phyloP scores from a whole-genome alignment of 2,329 filamentous ascomycete genomes.

The Pseudogymnoascus sp. region DNA sequence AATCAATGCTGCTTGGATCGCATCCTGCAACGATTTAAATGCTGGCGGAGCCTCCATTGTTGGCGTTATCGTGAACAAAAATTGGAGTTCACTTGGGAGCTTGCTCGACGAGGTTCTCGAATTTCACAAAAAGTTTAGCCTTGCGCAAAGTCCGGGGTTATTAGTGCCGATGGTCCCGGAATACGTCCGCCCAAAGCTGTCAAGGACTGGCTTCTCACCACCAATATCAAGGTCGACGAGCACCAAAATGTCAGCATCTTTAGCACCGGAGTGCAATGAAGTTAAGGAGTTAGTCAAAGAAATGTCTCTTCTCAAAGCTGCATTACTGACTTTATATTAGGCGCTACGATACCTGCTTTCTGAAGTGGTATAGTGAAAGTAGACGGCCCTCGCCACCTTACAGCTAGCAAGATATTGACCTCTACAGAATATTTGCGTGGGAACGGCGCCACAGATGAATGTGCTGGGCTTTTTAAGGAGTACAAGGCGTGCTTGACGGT shows the following conservation, averaged over 20 bases:
- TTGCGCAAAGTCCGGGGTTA: constrained; percentile 7
- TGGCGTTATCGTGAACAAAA: constrained; percentile 7
- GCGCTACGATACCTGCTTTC: constrained; percentile 91
- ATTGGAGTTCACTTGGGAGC: not conserved
- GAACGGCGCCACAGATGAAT: constrained; percentile 73
- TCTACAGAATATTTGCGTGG: constrained; percentile 80
- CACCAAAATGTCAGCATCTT: constrained; percentile 74
- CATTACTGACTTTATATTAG: constrained; percentile 35
- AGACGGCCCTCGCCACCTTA: constrained; percentile 28
- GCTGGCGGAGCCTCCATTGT: constrained; percentile 56
- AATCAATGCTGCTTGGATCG: constrained; percentile 65
- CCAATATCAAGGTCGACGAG: not conserved
- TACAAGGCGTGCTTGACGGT: constrained; percentile 85
- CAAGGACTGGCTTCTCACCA: not conserved
- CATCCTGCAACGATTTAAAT: constrained; percentile 70
- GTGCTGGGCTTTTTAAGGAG: constrained; percentile 73
- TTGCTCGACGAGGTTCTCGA: constrained; percentile 6
- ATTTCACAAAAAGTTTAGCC: constrained; percentile 10
- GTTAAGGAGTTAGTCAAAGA: constrained; percentile 70
- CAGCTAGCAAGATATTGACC: constrained; percentile 12
- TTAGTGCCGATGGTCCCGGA: constrained; percentile 5
- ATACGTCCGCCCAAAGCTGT: not conserved
- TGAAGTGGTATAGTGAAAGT: constrained; percentile 99
- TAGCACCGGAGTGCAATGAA: constrained; percentile 91
- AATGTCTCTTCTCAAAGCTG: constrained; percentile 11